A percentile compares a stretch with the other conserved stretches of the same genome.
phyloP scores from a whole-genome alignment of 768 basidiomycete genomes.

The Tylopilus rubrobrunneus region DNA sequence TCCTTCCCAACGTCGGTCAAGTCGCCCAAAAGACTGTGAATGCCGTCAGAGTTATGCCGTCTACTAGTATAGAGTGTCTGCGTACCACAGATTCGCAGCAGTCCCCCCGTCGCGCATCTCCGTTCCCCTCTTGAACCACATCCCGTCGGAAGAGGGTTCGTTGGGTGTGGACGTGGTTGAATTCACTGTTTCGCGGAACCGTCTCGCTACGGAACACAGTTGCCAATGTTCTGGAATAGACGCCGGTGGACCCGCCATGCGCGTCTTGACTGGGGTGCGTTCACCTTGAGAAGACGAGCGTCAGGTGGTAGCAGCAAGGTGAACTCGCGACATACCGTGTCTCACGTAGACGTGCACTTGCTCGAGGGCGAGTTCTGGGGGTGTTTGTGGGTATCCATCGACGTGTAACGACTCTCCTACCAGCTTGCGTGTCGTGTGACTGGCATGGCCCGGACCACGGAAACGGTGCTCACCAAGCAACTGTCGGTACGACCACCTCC shows the following conservation, averaged over 20 bases:
- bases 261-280: constrained; percentile 69
- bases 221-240: constrained; percentile 67
- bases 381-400: constrained; percentile 56
- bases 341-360: constrained; percentile 75
- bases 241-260: constrained; percentile 58
- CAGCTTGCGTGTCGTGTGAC: neutral
- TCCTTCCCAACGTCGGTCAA: constrained; percentile 53
- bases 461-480: constrained; percentile 11
- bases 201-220: constrained; percentile 54
- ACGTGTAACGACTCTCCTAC: constrained; percentile 45
- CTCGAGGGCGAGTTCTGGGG: constrained; percentile 51
- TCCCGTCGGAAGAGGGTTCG: constrained; percentile 18
- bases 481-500: neutral
- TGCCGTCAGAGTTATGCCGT: neutral
- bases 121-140: constrained; percentile 45
- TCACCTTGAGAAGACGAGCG: constrained; percentile 47
- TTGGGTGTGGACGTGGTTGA: constrained; percentile 14
- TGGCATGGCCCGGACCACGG: neutral
- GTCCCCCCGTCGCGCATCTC: constrained; percentile 55
- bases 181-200: constrained; percentile 45
- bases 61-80: neutral
- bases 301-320: neutral
- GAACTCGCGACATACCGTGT: constrained; percentile 50
- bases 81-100: constrained; percentile 63
- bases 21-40: constrained; percentile 54